Evolutionary conservation across 441 rosid genomes (phyloP), one percentile per base, ranked within the genome.

Genomic region (Isatis lusitanica): DNA sequence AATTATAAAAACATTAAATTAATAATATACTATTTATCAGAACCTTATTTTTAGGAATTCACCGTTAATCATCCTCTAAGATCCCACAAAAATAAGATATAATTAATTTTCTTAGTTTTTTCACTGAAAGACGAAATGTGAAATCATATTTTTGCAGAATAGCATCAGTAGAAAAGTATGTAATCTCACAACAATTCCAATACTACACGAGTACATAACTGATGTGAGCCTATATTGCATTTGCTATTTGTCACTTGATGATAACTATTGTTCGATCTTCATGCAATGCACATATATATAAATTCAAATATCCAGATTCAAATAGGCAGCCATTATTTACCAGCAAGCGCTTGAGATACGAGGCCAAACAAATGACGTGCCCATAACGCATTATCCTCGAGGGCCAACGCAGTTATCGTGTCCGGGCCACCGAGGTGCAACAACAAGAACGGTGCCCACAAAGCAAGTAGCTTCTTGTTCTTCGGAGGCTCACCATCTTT

Each of bases 371-470:
- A 36, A 73, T 88, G 89, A 64, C 93, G 74, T 11, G 69, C 46
- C 93, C 93, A 88, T 9, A 88, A 71, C 11, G 80, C 82, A 62
- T 88, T 88, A 60, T 86, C 93, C 68, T 87, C 85, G 1, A 86
- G 82, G 21, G 93, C 78, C 38, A 85, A 74, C 5, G 90, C 89
- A 7, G 93, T 85, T n/a, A 88, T 86, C 5, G 91, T 84, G 78
- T 83, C 93, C 1, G 93, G 91, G 6, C 91, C 90, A 12, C 93
- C 93, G n/a, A 85, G 91, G 63, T 88, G 93, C 5, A 88, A 50
- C 48, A 88, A 53, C 53, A 88, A 86, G 47, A 86, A 86, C 0
- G 91, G 91, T 15, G 86, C 85, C 93, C 93, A 88, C 52, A 88
- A 71, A 5, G 88, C 89, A 28, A 85, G 67, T 39, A 88, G 77